These are phyloP conservation scores for Iris pallida DNA, from an alignment of 116 monocot species.

Conservation along the genomic window DNA sequence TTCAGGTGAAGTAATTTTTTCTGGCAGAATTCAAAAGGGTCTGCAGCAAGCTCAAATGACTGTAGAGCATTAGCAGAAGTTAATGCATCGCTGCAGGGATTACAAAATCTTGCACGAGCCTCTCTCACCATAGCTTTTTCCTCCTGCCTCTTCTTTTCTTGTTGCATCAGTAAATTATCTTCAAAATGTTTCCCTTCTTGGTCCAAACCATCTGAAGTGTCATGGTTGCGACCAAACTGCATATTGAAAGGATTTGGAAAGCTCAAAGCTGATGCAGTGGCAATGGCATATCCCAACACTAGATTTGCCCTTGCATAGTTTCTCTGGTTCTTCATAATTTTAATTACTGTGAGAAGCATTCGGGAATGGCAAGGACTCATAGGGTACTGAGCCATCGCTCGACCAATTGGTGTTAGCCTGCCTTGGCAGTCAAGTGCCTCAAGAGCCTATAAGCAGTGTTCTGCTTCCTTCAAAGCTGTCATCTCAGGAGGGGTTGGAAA, in stretches of 20 bases:
- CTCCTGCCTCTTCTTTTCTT: constrained; percentile 41
- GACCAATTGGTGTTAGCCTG: constrained; percentile 59
- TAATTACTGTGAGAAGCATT: constrained; percentile 73
- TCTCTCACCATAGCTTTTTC: constrained; percentile 43
- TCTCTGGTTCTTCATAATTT: constrained; percentile 49
- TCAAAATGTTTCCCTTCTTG: constrained; percentile 19
- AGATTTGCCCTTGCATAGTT: constrained; percentile 58
- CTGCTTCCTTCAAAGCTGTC: constrained; percentile 73
- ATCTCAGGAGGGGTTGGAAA: constrained; percentile 86
- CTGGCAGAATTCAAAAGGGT: constrained; percentile 56
- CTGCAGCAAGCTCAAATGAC: constrained; percentile 65
- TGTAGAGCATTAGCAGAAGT: constrained; percentile 78
- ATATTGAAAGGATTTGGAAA: constrained; percentile 73
- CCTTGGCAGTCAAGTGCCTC: constrained; percentile 65
- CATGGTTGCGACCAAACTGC: constrained; percentile 27
- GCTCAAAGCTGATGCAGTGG: constrained; percentile 82
- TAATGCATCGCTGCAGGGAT: constrained; percentile 79
- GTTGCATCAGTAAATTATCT: constrained; percentile 9
- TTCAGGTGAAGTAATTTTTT: constrained; percentile 60
- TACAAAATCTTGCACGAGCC: constrained; percentile 48
- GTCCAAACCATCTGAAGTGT: constrained; percentile 12
- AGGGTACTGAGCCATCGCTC: constrained; percentile 84
- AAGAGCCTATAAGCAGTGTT: constrained; percentile 64
- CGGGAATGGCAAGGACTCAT: constrained; percentile 93
- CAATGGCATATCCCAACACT: constrained; percentile 64